phyloP scores from a whole-genome alignment of 176 grass and related monocot species.

The Avena atlantica region DNA sequence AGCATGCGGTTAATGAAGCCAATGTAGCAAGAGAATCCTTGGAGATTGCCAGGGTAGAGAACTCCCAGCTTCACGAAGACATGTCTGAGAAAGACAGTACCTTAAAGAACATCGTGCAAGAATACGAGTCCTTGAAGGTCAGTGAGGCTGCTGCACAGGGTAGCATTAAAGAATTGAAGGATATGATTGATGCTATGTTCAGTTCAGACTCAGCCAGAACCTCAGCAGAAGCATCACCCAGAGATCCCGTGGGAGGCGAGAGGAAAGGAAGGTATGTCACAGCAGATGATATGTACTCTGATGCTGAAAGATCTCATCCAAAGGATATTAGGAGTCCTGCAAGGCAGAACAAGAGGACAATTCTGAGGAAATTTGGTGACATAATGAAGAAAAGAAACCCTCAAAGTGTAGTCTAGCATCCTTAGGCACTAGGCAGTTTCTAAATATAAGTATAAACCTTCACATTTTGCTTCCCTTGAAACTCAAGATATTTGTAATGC shows the following conservation, averaged over 20 bases:
- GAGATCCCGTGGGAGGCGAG: slow-evolving; percentile 37
- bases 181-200: slow-evolving; percentile 74
- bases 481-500: slow-evolving; percentile 23
- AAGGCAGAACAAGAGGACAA: slow-evolving; percentile 60
- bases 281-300: slow-evolving; percentile 53
- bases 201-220: slow-evolving; percentile 52
- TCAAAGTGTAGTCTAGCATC: slow-evolving; percentile 43
- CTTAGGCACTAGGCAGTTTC: slow-evolving; percentile 23
- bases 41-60: slow-evolving; percentile 74
- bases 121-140: slow-evolving; percentile 83
- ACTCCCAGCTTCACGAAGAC: slow-evolving; percentile 67
- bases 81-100: slow-evolving; percentile 72
- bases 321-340: slow-evolving; percentile 40
- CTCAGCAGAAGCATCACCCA: slow-evolving; percentile 49
- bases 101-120: slow-evolving; percentile 71
- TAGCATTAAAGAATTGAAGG: slow-evolving; percentile 75
- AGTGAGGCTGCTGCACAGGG: slow-evolving; percentile 72
- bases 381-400: slow-evolving; percentile 62
- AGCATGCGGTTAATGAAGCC: slow-evolving; percentile 77
- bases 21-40: slow-evolving; percentile 71
- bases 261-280: slow-evolving; percentile 24
- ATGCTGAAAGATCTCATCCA: slow-evolving; percentile 38
- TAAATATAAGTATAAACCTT: slow-evolving; percentile 28
- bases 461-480: slow-evolving; percentile 27
- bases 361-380: slow-evolving; percentile 66